Evolutionary conservation across 164 flowering plant genomes (phyloP), one percentile per base, ranked within the genome.

Genomic region (Echeveria elegans): DNA sequence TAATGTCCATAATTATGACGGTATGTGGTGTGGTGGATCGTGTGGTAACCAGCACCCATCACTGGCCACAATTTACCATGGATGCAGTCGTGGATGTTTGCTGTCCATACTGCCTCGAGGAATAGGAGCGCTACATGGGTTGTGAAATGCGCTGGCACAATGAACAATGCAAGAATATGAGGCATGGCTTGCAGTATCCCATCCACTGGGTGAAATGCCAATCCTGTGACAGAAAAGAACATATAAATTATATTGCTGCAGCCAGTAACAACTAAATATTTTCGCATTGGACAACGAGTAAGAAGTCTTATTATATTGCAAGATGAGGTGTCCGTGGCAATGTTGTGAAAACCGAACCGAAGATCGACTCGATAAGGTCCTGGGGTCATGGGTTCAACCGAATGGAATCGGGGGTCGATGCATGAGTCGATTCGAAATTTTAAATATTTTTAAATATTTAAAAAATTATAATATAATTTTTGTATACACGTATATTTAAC

Each of bases 121-220:
- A 91, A 89, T 52, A 94, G 28, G 69, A 94, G 88, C 31, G 68
- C 76, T 9, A 89, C 71, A 68, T 94, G 96, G 19, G 97, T 79
- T 18, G 75, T 82, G 67, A 91, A 85, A 79, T 94, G 99, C 18
- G 80, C 79, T 34, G 92, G 96, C 58, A 95, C 78, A 1, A 95
- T 36, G 69, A 89, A 90, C 37, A 95, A 82, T 1, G 96, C 87
- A n/a, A 88, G 56, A 4, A 85, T 90, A 74, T 88, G 97, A 11
- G 97, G 99, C 14, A 86, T 29, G 14, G 99, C 99, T 76, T 91
- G 96, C 26, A 91, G 77, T 78, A 91, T 87, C 60, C 99, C 99
- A 63, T 94, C 99, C 15, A 91, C 63, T 0, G 99, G 97, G 77
- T 94, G 93, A 73, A 94, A 94, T 23, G 99, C 99, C 83, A 94